Evolutionary conservation across 148 eudicot species (phyloP).

Genomic region (Spergularia bocconei): DNA sequence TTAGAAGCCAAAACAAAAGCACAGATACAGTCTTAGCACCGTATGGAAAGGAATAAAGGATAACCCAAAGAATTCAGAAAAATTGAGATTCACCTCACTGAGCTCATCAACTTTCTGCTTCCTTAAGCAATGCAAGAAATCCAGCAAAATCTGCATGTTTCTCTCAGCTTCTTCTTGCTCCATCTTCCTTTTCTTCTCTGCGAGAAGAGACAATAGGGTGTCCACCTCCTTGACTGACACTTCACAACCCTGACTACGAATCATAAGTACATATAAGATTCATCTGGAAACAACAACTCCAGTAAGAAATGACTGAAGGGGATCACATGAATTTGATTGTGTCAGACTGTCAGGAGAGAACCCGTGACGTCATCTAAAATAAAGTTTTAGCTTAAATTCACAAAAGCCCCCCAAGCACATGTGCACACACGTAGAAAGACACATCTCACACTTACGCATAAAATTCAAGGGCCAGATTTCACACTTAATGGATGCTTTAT

Average conservation of each 20-base stretch:
- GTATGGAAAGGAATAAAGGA: background rate
- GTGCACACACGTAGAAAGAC: background rate
- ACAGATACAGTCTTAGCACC: background rate
- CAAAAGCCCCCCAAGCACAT: too few species aligned
- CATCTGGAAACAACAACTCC: slow-evolving; percentile 14
- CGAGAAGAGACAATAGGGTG: slow-evolving; percentile 53
- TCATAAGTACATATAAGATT: slow-evolving; percentile 37
- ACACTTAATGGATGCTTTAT: too few species aligned
- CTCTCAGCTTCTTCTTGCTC: slow-evolving; percentile 96
- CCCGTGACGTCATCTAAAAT: background rate
- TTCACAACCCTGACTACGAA: slow-evolving; percentile 91
- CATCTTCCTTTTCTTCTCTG: slow-evolving; percentile 81
- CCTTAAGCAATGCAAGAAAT: slow-evolving; percentile 74
- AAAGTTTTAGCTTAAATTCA: background rate
- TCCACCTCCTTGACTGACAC: slow-evolving; percentile 81
- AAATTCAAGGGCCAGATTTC: background rate
- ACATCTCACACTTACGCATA: background rate
- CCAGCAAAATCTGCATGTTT: slow-evolving; percentile 81
- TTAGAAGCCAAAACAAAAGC: slow-evolving; percentile 10
- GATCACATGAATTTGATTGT: background rate
- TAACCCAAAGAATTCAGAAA: background rate
- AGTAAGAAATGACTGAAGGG: background rate
- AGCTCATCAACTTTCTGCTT: slow-evolving; percentile 80
- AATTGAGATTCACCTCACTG: slow-evolving; percentile 51
- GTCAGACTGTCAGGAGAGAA: background rate